Evolutionary conservation across 139 green algal genomes (phyloP), one percentile per base, ranked within the genome.

Genomic region (Chlamydomonas sp.): DNA sequence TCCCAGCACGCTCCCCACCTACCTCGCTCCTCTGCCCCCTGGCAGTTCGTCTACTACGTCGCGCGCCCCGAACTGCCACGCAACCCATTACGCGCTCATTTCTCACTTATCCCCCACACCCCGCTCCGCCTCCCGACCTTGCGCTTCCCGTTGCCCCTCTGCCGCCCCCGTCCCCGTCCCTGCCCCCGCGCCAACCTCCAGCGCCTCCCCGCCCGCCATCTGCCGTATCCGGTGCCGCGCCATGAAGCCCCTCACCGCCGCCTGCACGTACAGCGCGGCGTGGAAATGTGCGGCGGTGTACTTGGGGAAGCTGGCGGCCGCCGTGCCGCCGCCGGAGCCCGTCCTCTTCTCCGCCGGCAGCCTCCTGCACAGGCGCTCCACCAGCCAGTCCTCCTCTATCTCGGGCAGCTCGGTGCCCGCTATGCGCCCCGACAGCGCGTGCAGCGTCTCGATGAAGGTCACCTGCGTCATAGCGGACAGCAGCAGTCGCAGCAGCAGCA

Each of bases 261-360:
- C 94, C 89, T 96, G 94, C 60, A 97, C 95, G 86, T 97, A 94
- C 67, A 95, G 66, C 14, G 94, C 94, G 12, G 94, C 92, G 85
- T 96, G 91, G 89, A 92, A 97, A 86, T 97, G 94, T 18, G 92
- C 92, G 4, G 87, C 93, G 4, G 87, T 94, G 89, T 96, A 96
- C 91, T 94, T 93, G 4, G 93, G 85, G n/a, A 88, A 74, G 63
- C 87, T 63, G 14, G 64, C 5, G 5, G 31, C 72, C 64, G 86
- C 74, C n/a, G 16, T 5, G 31, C 15, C 5, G 71, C 5, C 14
- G 16, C 10, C 20, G 58, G 2, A 63, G 31, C 31, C 31, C 31
- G 31, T 49, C 31, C 31, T 49, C 31, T 49, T 49, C 31, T 10
- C 14, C 81, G 78, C 59, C 90, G 78, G 60, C 81, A 62, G 8